Percentiles rank a stretch among this genome's conserved stretches.
phyloP scores from a whole-genome alignment of 2,329 filamentous ascomycete species.

The Spiromastix sp. region DNA sequence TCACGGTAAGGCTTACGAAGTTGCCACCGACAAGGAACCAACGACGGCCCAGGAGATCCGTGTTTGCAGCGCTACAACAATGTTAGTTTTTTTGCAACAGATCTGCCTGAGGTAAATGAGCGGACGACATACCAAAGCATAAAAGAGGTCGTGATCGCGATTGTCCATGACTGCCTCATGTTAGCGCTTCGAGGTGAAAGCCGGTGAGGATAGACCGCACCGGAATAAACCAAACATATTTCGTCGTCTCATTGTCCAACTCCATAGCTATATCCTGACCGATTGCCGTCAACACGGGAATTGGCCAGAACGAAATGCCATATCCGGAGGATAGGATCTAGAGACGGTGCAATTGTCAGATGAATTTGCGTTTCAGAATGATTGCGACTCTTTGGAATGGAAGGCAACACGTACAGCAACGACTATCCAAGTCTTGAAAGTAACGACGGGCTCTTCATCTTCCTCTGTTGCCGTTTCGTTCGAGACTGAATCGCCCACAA shows the following conservation, averaged over 20 bases:
- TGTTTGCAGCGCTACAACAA: conserved; percentile 28
- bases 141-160: conserved; percentile 33
- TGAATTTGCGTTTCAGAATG: background rate
- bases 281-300: conserved; percentile 21
- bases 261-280: conserved; percentile 18
- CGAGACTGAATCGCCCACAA: too few relatives aligned
- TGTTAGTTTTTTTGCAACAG: conserved; percentile 4
- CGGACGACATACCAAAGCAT: conserved; percentile 24
- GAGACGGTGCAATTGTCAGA: conserved; percentile 1
- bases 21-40: conserved; percentile 38
- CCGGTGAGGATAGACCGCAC: too few relatives aligned
- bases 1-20: conserved; percentile 13
- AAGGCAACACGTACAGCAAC: conserved; percentile 5
- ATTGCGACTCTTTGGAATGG: too few relatives aligned
- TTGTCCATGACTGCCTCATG: conserved; percentile 19
- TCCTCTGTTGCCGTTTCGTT: too few relatives aligned
- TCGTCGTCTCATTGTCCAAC: conserved; percentile 16
- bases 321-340: conserved; percentile 24
- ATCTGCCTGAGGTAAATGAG: too few relatives aligned
- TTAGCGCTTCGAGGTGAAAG: background rate
- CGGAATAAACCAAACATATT: conserved; percentile 22
- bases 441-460: conserved; percentile 8
- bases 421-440: conserved; percentile 11
- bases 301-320: conserved; percentile 24
- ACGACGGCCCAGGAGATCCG: conserved; percentile 38